Conservation (phyloP, 1,284 basidiomycete species). For the Pyrrhoderma lamaoense region DNA sequence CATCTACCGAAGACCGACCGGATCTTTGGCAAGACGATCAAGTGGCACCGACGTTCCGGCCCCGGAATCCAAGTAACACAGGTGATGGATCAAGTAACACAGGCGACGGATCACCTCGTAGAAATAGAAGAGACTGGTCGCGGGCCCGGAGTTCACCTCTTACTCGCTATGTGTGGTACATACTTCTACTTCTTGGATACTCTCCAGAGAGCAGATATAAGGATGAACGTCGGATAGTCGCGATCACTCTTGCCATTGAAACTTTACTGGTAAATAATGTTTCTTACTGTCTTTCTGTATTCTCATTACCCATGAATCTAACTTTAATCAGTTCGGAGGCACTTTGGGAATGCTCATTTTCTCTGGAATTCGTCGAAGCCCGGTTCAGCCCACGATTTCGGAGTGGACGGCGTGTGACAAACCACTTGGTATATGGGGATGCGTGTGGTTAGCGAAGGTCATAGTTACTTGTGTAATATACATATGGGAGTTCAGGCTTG, state of each 20-base stretch:
- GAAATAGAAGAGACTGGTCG: no score
- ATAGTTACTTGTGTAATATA: slow-evolving; percentile 40
- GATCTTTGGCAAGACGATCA: slow-evolving; percentile 3
- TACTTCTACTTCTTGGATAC: slow-evolving; percentile 48
- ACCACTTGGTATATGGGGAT: slow-evolving; percentile 65
- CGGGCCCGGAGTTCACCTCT: not conserved
- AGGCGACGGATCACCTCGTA: not conserved
- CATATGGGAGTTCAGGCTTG: slow-evolving; percentile 27
- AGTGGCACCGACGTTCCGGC: not conserved
- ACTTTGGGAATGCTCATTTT: slow-evolving; percentile 49
- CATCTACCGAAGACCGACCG: not conserved
- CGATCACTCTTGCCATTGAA: slow-evolving; percentile 49
- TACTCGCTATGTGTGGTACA: slow-evolving; percentile 11
- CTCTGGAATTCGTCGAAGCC: slow-evolving; percentile 44
- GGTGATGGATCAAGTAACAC: not conserved
- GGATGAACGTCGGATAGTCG: slow-evolving; percentile 48
- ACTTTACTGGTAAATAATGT: slow-evolving; percentile 39
- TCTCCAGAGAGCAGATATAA: slow-evolving; percentile 48
- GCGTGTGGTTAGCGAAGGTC: slow-evolving; percentile 58
- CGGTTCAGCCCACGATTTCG: slow-evolving; percentile 33
- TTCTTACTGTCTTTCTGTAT: no score
- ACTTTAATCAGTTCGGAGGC: slow-evolving; percentile 37
- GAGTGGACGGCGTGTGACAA: slow-evolving; percentile 63
- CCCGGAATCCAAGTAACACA: not conserved
- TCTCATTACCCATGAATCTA: not conserved